A percentile compares a stretch with the other conserved stretches of the same genome.
These are phyloP conservation scores for Isatis lusitanica DNA, from an alignment of 441 rosid species.

Conservation along the genomic window DNA sequence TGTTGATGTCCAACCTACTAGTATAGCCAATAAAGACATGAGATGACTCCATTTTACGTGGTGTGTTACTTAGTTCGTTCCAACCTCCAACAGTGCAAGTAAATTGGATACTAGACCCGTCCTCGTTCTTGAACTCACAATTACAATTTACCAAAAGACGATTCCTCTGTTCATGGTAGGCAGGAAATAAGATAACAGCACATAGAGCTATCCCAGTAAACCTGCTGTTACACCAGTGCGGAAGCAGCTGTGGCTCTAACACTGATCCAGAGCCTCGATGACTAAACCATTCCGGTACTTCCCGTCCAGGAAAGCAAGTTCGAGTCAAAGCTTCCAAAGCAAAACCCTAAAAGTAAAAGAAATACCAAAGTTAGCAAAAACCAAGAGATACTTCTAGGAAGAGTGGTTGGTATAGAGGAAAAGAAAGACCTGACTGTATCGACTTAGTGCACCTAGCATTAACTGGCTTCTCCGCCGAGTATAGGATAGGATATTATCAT, in stretches of 20 bases:
- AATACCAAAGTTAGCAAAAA: not conserved
- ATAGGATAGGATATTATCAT: not conserved
- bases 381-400: not conserved
- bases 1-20: not conserved
- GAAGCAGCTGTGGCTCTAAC: conserved; percentile 4
- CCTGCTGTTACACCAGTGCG: not conserved
- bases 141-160: not conserved
- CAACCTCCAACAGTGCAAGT: not conserved
- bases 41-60: not conserved
- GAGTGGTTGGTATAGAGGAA: not conserved
- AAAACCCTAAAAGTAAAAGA: not conserved
- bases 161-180: not conserved
- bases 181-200: conserved; percentile 8
- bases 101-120: not conserved
- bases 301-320: conserved; percentile 12
- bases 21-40: conserved; percentile 14
- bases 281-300: conserved; percentile 5
- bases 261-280: not conserved
- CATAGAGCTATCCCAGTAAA: conserved; percentile 10
- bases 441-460: not conserved
- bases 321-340: not conserved
- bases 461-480: not conserved
- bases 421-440: not conserved
- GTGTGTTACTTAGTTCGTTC: not conserved
- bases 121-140: not conserved